Percentiles rank a stretch among this genome's conserved stretches.
Evolutionary conservation across 1,139 yeast species (phyloP).

Genomic region (Geotrichum candidum): DNA sequence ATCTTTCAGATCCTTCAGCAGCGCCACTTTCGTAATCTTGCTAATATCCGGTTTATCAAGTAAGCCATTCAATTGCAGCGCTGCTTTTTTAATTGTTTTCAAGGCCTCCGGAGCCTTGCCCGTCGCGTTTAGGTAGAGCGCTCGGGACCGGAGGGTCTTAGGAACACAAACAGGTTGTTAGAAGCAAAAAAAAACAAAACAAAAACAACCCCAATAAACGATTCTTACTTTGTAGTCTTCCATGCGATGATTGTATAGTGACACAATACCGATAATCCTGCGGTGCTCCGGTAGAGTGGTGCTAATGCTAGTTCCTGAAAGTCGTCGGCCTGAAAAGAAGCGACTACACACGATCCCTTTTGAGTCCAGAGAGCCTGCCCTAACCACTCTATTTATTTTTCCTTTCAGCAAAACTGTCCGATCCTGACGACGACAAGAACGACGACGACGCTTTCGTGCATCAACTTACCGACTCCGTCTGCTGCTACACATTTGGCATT

Average conservation of each 20-base stretch:
- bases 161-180: not conserved
- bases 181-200: not conserved
- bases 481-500: not conserved
- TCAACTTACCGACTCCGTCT: not conserved
- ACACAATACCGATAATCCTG: not conserved
- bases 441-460: not conserved
- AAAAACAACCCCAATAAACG: not conserved
- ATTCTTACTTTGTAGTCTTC: constrained; percentile 1
- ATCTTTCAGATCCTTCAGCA: constrained; percentile 9
- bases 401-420: not conserved
- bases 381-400: not conserved
- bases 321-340: not conserved
- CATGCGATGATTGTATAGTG: not conserved
- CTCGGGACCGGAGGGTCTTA: constrained; percentile 18
- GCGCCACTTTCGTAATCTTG: not conserved
- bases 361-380: not conserved
- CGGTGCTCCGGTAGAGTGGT: not conserved
- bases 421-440: not conserved
- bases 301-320: not conserved
- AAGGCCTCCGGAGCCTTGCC: constrained; percentile 25
- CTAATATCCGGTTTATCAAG: constrained; percentile 15
- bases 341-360: not conserved
- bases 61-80: constrained; percentile 16
- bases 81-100: constrained; percentile 16
- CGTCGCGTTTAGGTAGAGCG: constrained; percentile 25